These are phyloP conservation scores for Melampsora abietis-canadensis DNA, from an alignment of 1,284 basidiomycete species.

Conservation along the genomic window DNA sequence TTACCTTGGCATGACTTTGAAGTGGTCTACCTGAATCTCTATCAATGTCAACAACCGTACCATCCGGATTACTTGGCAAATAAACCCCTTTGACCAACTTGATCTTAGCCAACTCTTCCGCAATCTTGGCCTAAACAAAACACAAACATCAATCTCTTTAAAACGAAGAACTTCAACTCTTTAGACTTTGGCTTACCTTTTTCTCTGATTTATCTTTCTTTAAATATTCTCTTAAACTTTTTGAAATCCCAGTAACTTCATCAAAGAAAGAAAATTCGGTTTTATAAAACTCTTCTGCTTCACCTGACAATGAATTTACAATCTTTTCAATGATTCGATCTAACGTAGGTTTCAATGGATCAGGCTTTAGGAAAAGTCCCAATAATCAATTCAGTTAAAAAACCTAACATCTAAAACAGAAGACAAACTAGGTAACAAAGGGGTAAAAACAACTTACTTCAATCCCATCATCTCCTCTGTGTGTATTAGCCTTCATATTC, in stretches of 20 bases:
- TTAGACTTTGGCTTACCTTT: slow-evolving; percentile 62
- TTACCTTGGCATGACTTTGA: slow-evolving; percentile 93
- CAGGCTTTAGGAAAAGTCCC: slow-evolving; percentile 62
- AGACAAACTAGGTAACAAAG: neutral
- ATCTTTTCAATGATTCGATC: slow-evolving; percentile 81
- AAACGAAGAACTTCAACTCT: neutral
- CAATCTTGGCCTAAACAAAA: slow-evolving; percentile 78
- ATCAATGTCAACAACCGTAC: slow-evolving; percentile 91
- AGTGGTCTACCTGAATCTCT: slow-evolving; percentile 92
- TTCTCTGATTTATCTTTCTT: slow-evolving; percentile 95
- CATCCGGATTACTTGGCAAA: slow-evolving; percentile 94
- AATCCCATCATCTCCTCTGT: slow-evolving; percentile 81
- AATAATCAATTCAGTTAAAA: neutral
- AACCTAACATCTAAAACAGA: neutral
- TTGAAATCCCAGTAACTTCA: slow-evolving; percentile 94
- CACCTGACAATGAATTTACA: slow-evolving; percentile 81
- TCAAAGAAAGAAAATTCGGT: slow-evolving; percentile 94
- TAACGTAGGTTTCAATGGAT: slow-evolving; percentile 90
- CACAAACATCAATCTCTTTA: neutral
- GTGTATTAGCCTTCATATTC: slow-evolving; percentile 99
- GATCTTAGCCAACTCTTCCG: slow-evolving; percentile 98
- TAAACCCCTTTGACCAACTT: slow-evolving; percentile 90
- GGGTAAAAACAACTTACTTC: slow-evolving; percentile 59
- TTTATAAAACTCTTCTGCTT: slow-evolving; percentile 85
- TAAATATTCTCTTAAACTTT: slow-evolving; percentile 94